These are phyloP conservation scores for Capsella bursapastoris DNA, from an alignment of 345 rosid genomes.

Conservation along the genomic window DNA sequence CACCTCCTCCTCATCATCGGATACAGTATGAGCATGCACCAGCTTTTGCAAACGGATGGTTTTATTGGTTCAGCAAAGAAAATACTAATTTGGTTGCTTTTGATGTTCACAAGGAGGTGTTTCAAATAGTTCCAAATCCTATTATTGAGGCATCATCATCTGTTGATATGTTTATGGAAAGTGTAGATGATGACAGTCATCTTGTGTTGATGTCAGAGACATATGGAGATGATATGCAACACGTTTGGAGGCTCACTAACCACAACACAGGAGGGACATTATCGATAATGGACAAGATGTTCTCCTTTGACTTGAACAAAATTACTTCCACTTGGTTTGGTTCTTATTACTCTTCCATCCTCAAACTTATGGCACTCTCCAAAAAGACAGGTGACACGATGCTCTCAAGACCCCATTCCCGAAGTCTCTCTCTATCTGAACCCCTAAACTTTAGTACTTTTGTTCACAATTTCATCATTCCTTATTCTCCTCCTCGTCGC, in stretches of 20 bases:
- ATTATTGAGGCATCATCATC: background rate
- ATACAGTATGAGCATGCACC: background rate
- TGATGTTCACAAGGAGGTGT: background rate
- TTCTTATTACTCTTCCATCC: background rate
- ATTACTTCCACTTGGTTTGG: background rate
- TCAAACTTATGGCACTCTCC: background rate
- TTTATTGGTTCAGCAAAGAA: too few relatives aligned
- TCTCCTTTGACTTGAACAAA: background rate
- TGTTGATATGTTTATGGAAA: background rate
- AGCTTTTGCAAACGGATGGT: too few relatives aligned
- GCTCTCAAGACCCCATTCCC: background rate
- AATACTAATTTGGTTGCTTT: background rate
- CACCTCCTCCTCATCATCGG: background rate
- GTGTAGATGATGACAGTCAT: background rate
- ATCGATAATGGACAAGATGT: background rate
- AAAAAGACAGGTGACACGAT: background rate
- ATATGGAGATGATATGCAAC: conserved; percentile 11
- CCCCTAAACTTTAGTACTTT: background rate
- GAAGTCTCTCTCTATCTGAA: background rate
- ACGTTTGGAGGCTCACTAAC: conserved; percentile 23
- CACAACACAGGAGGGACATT: conserved; percentile 10
- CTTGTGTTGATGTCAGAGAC: background rate
- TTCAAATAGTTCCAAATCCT: background rate
- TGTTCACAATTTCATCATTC: background rate
- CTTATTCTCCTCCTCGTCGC: background rate